Conservation (phyloP, 495 filamentous ascomycete species). For the Podospora appendiculata region DNA sequence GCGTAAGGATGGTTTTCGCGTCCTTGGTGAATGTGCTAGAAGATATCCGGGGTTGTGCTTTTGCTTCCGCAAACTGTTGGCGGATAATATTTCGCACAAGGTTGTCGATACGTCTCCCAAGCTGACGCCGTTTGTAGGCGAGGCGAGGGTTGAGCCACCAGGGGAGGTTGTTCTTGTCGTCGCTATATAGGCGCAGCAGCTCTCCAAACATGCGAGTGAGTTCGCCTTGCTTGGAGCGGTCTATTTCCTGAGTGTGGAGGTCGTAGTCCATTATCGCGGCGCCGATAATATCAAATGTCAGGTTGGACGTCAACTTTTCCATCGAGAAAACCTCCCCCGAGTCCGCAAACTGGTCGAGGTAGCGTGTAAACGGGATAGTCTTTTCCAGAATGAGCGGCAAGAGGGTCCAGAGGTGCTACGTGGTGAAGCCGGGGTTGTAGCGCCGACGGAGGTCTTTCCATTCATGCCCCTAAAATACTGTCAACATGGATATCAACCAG, state of each 20-base stretch:
- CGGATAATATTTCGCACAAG: neutral
- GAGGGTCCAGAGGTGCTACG: slow-evolving; percentile 8
- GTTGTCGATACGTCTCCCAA: neutral
- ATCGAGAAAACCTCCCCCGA: slow-evolving; percentile 9
- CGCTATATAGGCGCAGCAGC: slow-evolving; percentile 6
- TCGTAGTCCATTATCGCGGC: slow-evolving; percentile 12
- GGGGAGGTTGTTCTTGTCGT: slow-evolving; percentile 3
- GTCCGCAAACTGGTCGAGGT: neutral
- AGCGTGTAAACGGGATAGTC: neutral
- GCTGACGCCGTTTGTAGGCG: neutral
- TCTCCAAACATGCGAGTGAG: neutral
- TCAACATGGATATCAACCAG: neutral
- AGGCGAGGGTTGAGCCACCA: neutral
- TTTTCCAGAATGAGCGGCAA: neutral
- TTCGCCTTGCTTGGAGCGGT: neutral
- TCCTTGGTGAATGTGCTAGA: neutral
- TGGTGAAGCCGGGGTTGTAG: slow-evolving; percentile 26
- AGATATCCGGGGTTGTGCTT: neutral
- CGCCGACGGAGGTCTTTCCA: slow-evolving; percentile 23
- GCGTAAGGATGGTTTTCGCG: neutral
- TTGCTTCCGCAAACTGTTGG: neutral
- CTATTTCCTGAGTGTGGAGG: slow-evolving; percentile 7
- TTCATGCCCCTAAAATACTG: neutral
- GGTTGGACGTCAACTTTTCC: neutral
- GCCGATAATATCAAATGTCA: slow-evolving; percentile 20